Conservation (phyloP, 2,329 filamentous ascomycete species). For the Hortaea sp. region DNA sequence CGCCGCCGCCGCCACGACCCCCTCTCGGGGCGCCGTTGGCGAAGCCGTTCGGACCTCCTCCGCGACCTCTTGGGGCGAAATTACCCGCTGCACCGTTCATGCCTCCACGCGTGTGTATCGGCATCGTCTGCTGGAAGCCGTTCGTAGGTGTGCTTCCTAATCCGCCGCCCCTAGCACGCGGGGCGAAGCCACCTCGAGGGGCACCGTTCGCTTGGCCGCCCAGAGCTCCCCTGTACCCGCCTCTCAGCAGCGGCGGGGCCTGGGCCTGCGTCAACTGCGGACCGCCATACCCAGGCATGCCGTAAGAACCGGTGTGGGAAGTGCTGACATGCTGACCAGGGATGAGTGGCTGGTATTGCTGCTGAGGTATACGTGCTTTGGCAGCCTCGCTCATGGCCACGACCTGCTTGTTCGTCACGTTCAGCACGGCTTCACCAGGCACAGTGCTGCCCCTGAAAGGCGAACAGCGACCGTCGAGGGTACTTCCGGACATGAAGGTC, state of each 20-base stretch:
- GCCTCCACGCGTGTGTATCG: constrained; percentile 25
- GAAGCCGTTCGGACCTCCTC: constrained; percentile 15
- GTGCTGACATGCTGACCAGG: constrained; percentile 18
- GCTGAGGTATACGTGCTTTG: constrained; percentile 17
- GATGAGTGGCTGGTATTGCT: constrained; percentile 16
- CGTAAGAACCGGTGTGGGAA: constrained; percentile 35
- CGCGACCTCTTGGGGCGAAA: constrained; percentile 30
- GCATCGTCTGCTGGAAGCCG: constrained; percentile 23
- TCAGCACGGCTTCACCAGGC: constrained; percentile 75
- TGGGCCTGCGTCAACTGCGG: constrained; percentile 50
- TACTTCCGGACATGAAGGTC: constrained; percentile 95
- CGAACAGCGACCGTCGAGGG: constrained; percentile 78
- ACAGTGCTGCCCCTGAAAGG: constrained; percentile 93
- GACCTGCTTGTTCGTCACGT: constrained; percentile 73
- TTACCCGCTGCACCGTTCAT: constrained; percentile 20
- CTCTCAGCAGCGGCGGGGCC: constrained; percentile 47
- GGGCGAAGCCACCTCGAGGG: constrained; percentile 18
- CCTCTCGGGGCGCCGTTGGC: constrained; percentile 10
- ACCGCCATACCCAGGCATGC: constrained; percentile 41
- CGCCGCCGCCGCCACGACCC: constrained; percentile 12
- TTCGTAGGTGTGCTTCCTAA: constrained; percentile 3
- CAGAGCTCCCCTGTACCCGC: constrained; percentile 50
- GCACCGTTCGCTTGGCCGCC: constrained; percentile 32
- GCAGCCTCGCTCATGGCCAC: constrained; percentile 44
- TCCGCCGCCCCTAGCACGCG: constrained; percentile 29